These are phyloP conservation scores for Cadophora sp. DNA, from an alignment of 2,329 filamentous ascomycete species.

Conservation along the genomic window DNA sequence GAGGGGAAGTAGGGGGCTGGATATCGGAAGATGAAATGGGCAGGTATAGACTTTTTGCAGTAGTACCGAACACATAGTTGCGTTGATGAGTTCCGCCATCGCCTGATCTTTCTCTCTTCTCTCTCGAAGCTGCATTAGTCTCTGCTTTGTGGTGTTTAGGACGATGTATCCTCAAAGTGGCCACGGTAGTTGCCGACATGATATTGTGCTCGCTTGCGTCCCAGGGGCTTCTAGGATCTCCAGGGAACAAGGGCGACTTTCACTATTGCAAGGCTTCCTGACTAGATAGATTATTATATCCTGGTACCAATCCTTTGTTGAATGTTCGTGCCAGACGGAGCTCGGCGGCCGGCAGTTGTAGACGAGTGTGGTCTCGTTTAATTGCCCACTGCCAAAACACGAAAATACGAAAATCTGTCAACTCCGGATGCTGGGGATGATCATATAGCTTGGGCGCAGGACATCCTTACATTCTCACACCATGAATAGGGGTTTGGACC, in stretches of 20 bases:
- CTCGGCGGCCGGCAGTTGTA: not conserved
- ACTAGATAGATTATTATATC: not conserved
- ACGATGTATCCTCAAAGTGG: not conserved
- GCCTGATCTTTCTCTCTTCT: slow-evolving; percentile 4
- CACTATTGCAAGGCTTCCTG: too few relatives aligned
- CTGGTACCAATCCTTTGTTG: not conserved
- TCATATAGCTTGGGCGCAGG: not conserved
- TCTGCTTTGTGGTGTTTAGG: not conserved
- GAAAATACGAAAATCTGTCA: not conserved
- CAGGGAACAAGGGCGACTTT: too few relatives aligned
- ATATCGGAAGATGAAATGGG: slow-evolving; percentile 15
- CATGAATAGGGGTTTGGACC: too few relatives aligned
- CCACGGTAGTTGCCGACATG: not conserved
- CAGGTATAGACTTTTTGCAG: not conserved
- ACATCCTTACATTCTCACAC: not conserved
- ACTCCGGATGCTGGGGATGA: not conserved
- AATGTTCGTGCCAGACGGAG: not conserved
- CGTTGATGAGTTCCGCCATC: not conserved
- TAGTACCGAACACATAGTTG: slow-evolving; percentile 10
- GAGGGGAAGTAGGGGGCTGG: slow-evolving; percentile 3
- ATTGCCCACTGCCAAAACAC: not conserved
- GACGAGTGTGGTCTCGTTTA: not conserved
- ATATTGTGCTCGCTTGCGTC: not conserved
- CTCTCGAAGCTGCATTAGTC: not conserved
- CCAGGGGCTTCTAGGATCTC: not conserved